A percentile compares a stretch with the other conserved stretches of the same genome.
Conservation (phyloP, 192 early-diverging fungal species). For the Entomortierella parvispora region DNA sequence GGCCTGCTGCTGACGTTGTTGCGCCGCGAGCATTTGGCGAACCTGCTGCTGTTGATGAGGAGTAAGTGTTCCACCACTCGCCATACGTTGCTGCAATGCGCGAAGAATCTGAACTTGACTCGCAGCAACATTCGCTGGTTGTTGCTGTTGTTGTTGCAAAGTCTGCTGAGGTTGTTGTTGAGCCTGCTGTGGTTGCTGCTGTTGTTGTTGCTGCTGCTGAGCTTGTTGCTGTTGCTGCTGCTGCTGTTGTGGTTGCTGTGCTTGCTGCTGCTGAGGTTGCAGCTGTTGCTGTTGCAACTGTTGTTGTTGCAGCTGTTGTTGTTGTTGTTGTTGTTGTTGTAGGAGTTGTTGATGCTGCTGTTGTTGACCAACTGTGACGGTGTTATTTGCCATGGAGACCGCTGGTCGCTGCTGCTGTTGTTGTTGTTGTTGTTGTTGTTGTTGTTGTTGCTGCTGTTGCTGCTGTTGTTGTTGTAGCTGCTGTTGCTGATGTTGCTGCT, state of each 20-base stretch:
- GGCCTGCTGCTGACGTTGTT: slow-evolving; percentile 2
- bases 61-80: background rate
- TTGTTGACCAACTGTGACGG: slow-evolving; percentile 2
- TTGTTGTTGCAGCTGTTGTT: background rate
- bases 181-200: background rate
- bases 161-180: slow-evolving; percentile 1
- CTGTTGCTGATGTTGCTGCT: slow-evolving; percentile 9
- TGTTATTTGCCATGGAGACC: background rate
- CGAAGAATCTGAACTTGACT: slow-evolving; percentile 16
- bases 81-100: slow-evolving; percentile 15
- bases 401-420: too few species aligned
- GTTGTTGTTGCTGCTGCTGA: slow-evolving; percentile 12
- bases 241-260: slow-evolving; percentile 8
- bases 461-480: background rate
- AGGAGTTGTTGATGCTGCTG: background rate
- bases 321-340: slow-evolving; percentile 8
- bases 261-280: background rate
- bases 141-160: background rate
- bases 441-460: background rate
- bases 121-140: background rate
- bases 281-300: background rate
- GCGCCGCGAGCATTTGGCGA: background rate
- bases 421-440: background rate
- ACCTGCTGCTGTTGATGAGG: slow-evolving; percentile 31
- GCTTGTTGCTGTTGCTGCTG: background rate